Conservation (phyloP, 495 filamentous ascomycete species). For the Hyaloscypha variabilis region DNA sequence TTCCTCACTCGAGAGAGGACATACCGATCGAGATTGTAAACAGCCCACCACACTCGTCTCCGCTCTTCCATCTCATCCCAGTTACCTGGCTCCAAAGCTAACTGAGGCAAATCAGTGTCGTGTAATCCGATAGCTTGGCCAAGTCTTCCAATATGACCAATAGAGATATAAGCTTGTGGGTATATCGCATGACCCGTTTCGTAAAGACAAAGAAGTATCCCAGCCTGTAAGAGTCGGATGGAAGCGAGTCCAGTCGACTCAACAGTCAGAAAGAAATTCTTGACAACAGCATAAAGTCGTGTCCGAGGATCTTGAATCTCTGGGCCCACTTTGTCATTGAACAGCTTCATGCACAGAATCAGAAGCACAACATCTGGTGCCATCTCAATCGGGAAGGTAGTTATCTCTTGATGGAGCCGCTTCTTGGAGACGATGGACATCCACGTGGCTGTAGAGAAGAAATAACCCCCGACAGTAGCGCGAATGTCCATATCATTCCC, state of each 20-base stretch:
- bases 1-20: background rate
- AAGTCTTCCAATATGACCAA: slow-evolving; percentile 1
- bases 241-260: background rate
- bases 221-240: background rate
- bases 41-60: slow-evolving; percentile 4
- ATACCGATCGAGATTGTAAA: slow-evolving; percentile 7
- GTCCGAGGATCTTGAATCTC: background rate
- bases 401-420: slow-evolving; percentile 6
- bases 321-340: background rate
- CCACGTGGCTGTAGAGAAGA: slow-evolving; percentile 5
- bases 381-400: slow-evolving; percentile 4
- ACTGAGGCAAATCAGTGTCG: background rate
- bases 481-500: background rate
- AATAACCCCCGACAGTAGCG: background rate
- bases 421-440: background rate
- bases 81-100: background rate
- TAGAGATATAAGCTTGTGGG: background rate
- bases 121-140: slow-evolving; percentile 1
- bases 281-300: slow-evolving; percentile 2
- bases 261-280: slow-evolving; percentile 3
- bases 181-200: slow-evolving; percentile 8
- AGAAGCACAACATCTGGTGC: background rate
- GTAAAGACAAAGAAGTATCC: background rate
- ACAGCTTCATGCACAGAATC: slow-evolving; percentile 1
- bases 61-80: slow-evolving; percentile 2